phyloP scores from a whole-genome alignment of 495 filamentous ascomycete genomes.

The Aspergillus campestris region DNA sequence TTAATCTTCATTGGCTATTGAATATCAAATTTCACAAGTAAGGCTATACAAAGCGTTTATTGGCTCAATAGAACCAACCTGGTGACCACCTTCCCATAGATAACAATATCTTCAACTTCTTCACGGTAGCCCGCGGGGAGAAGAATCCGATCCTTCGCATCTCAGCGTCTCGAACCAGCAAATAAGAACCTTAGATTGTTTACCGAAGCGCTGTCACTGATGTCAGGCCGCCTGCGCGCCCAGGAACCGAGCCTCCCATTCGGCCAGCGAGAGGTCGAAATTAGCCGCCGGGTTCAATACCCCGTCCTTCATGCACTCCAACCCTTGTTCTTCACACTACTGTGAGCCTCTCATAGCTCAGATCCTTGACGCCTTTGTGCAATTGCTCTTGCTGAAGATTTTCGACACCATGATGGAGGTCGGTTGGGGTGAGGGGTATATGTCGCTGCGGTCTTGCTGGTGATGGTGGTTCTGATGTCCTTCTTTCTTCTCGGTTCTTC shows the following conservation, averaged over 20 bases:
- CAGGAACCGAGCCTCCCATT: conserved; percentile 6
- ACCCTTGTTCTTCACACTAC: conserved; percentile 13
- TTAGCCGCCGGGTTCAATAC: conserved; percentile 18
- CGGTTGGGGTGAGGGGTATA: conserved; percentile 2
- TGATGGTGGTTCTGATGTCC: background rate
- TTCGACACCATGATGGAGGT: no score
- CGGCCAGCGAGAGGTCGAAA: conserved; percentile 6
- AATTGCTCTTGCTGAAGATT: background rate
- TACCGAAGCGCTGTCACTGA: conserved; percentile 3
- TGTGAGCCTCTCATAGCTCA: conserved; percentile 16
- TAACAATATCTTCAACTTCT: no score
- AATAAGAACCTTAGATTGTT: background rate
- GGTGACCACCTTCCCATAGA: no score
- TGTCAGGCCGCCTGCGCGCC: background rate
- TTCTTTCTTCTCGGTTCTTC: background rate
- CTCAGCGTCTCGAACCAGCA: conserved; percentile 1
- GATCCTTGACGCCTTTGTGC: conserved; percentile 15
- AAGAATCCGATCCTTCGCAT: no score
- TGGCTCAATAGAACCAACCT: no score
- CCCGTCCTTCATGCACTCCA: conserved; percentile 8
- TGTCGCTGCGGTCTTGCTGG: background rate
- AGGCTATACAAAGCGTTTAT: no score
- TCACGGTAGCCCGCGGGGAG: no score
- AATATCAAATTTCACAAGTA: no score
- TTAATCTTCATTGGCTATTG: no score